Conservation (phyloP, 441 rosid species). For the Populus tomentosa region DNA sequence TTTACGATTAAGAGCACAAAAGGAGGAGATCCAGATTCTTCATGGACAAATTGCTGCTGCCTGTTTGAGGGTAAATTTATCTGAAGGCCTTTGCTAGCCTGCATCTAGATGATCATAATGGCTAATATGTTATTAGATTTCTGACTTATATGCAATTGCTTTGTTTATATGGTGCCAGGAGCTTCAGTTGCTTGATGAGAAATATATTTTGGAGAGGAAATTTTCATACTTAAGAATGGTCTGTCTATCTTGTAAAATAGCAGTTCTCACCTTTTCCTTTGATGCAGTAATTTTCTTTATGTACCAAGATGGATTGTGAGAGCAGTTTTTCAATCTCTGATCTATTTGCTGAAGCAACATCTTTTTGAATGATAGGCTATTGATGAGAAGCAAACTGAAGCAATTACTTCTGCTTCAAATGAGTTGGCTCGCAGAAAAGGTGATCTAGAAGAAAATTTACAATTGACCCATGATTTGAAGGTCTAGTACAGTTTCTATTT, state of each 20-base stretch:
- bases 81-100: slow-evolving; percentile 8
- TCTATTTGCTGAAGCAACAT: slow-evolving; percentile 17
- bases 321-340: slow-evolving; percentile 3
- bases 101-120: background rate
- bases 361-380: slow-evolving; percentile 56
- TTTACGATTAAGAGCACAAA: slow-evolving; percentile 53
- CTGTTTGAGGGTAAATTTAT: slow-evolving; percentile 56
- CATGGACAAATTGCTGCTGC: slow-evolving; percentile 73
- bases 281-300: background rate
- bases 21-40: slow-evolving; percentile 78
- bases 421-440: slow-evolving; percentile 76
- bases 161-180: slow-evolving; percentile 53
- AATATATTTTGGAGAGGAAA: slow-evolving; percentile 76
- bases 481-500: slow-evolving; percentile 29
- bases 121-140: slow-evolving; percentile 11
- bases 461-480: slow-evolving; percentile 82
- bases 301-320: slow-evolving; percentile 8
- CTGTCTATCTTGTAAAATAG: slow-evolving; percentile 25
- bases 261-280: background rate
- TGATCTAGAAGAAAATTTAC: slow-evolving; percentile 76
- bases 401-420: slow-evolving; percentile 63
- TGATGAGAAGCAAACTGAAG: slow-evolving; percentile 90
- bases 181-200: slow-evolving; percentile 77
- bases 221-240: slow-evolving; percentile 94
- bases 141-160: slow-evolving; percentile 13